These are phyloP conservation scores for Alternaria tenuissima DNA, from an alignment of 2,329 filamentous ascomycete genomes.

Conservation along the genomic window DNA sequence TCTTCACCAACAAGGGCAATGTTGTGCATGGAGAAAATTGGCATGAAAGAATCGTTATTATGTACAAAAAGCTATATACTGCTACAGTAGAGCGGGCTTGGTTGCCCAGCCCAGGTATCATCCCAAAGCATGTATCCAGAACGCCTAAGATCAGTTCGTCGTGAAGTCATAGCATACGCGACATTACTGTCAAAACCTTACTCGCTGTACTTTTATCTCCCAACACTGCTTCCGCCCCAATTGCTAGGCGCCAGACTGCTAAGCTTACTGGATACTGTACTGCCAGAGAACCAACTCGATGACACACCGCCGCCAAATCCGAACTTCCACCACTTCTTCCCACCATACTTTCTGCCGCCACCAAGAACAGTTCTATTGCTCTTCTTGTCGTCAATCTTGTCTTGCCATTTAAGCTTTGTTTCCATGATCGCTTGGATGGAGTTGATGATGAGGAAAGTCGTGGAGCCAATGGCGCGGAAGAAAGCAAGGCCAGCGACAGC, in stretches of 20 bases:
- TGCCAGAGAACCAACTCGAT: conserved; percentile 49
- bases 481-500: conserved; percentile 83
- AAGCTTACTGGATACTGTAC: conserved; percentile 50
- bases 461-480: conserved; percentile 85
- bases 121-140: conserved; percentile 12
- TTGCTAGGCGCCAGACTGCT: conserved; percentile 43
- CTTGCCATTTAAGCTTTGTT: conserved; percentile 72
- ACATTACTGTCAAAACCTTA: conserved; percentile 6
- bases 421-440: conserved; percentile 85
- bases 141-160: conserved; percentile 11
- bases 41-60: conserved; percentile 10
- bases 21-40: background rate
- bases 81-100: conserved; percentile 1
- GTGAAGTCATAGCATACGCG: conserved; percentile 9
- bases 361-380: conserved; percentile 35
- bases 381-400: conserved; percentile 45
- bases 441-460: conserved; percentile 84
- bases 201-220: conserved; percentile 15
- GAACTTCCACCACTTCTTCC: conserved; percentile 30
- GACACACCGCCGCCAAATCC: conserved; percentile 40
- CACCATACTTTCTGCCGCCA: conserved; percentile 32
- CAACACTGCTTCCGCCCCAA: conserved; percentile 45
- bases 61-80: conserved; percentile 9
- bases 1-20: background rate
- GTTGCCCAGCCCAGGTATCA: conserved; percentile 14